Evolutionary conservation across 805 yeast species (phyloP).

Genomic region (Monosporozyma servazzii): DNA sequence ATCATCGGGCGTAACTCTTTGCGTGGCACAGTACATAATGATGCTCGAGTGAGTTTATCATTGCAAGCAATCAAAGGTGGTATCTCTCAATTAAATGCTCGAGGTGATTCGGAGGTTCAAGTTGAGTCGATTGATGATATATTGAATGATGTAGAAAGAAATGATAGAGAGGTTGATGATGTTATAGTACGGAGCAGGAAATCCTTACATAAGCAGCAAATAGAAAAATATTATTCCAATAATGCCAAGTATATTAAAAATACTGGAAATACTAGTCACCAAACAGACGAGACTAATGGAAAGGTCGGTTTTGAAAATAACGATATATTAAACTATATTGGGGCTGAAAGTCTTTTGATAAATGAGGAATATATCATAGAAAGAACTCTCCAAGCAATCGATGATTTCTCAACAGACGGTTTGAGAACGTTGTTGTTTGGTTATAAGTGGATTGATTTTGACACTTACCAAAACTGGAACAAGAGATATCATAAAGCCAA

Average conservation of each 20-base stretch:
- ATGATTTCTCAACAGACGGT: slow-evolving; percentile 92
- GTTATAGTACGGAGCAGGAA: slow-evolving; percentile 45
- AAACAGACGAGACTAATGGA: not conserved
- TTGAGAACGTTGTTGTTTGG: slow-evolving; percentile 81
- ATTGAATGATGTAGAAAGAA: slow-evolving; percentile 35
- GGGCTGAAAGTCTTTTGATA: slow-evolving; percentile 47
- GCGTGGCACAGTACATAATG: slow-evolving; percentile 25
- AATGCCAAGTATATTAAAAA: slow-evolving; percentile 4
- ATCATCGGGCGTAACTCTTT: slow-evolving; percentile 25
- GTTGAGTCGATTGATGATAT: slow-evolving; percentile 43
- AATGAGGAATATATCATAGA: slow-evolving; percentile 76
- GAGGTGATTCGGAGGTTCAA: slow-evolving; percentile 22
- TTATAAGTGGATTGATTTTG: slow-evolving; percentile 55
- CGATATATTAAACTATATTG: slow-evolving; percentile 31
- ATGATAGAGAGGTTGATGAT: slow-evolving; percentile 43
- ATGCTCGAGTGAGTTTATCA: slow-evolving; percentile 23
- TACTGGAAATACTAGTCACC: not conserved
- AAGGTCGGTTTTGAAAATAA: not conserved
- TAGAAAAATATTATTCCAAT: slow-evolving; percentile 39
- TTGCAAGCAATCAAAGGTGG: slow-evolving; percentile 26
- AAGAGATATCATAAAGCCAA: slow-evolving; percentile 63
- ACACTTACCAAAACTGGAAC: slow-evolving; percentile 60
- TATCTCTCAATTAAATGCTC: slow-evolving; percentile 13
- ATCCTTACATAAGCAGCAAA: slow-evolving; percentile 53
- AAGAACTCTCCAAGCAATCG: slow-evolving; percentile 80